Conservation (phyloP, 129 eudicot genomes). For the Mikania micrantha region DNA sequence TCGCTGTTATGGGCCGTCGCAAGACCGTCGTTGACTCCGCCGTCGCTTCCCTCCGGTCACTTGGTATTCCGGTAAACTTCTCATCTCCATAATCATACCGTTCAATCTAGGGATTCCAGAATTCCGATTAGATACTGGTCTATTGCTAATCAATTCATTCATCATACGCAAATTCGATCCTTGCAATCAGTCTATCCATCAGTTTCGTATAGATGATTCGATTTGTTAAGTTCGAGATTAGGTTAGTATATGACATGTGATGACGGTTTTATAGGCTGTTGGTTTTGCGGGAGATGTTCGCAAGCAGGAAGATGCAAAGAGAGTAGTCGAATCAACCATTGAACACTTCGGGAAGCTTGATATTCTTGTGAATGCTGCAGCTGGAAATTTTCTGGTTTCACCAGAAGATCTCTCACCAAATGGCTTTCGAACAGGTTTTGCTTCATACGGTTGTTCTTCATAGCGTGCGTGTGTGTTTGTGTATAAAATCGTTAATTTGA, state of each 20-base stretch:
- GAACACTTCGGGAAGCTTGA: conserved; percentile 80
- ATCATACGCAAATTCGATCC: too few species aligned
- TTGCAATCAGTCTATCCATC: not conserved
- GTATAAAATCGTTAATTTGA: too few species aligned
- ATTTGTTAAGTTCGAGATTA: not conserved
- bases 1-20: conserved; percentile 93
- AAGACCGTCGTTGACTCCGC: conserved; percentile 56
- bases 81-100: too few species aligned
- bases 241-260: not conserved
- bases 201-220: not conserved
- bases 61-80: conserved; percentile 81
- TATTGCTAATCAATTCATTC: not conserved
- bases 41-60: conserved; percentile 55
- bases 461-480: too few species aligned
- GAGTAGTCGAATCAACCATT: conserved; percentile 68
- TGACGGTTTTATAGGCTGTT: conserved; percentile 52
- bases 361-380: conserved; percentile 95
- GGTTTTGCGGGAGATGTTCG: conserved; percentile 94
- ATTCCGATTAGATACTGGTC: not conserved
- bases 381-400: conserved; percentile 83
- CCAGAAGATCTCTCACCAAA: conserved; percentile 92
- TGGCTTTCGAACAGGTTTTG: conserved; percentile 73
- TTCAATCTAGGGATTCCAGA: not conserved
- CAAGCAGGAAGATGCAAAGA: conserved; percentile 75
- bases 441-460: not conserved